A percentile compares a stretch with the other conserved stretches of the same genome.
These are phyloP conservation scores for Leccinum broughii DNA, from an alignment of 768 basidiomycete genomes.

Conservation along the genomic window DNA sequence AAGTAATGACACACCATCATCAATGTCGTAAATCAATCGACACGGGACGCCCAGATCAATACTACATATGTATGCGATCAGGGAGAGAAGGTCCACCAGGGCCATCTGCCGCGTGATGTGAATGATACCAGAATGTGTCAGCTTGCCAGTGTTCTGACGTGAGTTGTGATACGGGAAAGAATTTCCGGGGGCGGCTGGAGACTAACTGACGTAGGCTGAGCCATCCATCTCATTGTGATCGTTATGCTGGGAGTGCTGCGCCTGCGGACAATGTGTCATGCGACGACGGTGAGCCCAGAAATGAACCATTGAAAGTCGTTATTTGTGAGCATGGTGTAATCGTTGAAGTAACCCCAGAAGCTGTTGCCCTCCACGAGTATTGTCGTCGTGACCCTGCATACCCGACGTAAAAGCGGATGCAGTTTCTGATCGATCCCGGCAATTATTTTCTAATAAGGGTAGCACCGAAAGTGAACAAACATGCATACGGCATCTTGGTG, in stretches of 20 bases:
- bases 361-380: constrained; percentile 10
- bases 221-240: constrained; percentile 29
- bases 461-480: constrained; percentile 23
- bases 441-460: constrained; percentile 40
- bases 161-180: constrained; percentile 37
- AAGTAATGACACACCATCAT: constrained; percentile 16
- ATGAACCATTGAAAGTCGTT: constrained; percentile 16
- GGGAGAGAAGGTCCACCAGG: constrained; percentile 36
- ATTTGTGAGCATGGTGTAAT: constrained; percentile 23
- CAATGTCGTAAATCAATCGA: constrained; percentile 20
- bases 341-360: constrained; percentile 20
- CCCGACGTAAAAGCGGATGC: too few relatives aligned
- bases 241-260: constrained; percentile 27
- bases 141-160: constrained; percentile 26
- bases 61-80: too few relatives aligned
- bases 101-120: constrained; percentile 37
- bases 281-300: not conserved
- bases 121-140: constrained; percentile 42
- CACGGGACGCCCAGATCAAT: constrained; percentile 2
- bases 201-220: constrained; percentile 39
- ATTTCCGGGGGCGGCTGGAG: constrained; percentile 33
- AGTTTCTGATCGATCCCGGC: constrained; percentile 31
- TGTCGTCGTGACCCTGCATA: too few relatives aligned
- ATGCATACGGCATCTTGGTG: not conserved
- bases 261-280: constrained; percentile 15